Base-by-base conservation (phyloP, 192 early-diverging fungal genomes). In the Coemansia sp. region DNA sequence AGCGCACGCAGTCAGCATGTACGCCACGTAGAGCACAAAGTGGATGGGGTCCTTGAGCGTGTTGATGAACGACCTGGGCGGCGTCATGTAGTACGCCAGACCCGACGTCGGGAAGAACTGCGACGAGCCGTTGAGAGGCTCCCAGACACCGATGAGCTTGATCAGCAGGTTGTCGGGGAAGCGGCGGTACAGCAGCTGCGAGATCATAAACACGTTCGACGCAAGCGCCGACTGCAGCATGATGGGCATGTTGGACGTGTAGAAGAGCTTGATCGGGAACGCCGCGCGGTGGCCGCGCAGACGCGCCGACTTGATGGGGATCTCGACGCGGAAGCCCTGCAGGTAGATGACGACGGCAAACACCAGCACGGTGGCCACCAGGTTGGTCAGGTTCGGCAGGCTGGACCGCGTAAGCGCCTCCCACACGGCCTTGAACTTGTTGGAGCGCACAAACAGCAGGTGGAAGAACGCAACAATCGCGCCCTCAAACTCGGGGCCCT, bases 241-340 rank as follows among this genome's bases (percentile, higher is more conserved):
- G 67, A 99, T 97, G 42, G 97, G 93, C 97, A 99, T 98, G 82
- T 98, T 99, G 60, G 94, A 97, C 28, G 97, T 99, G 84, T 99
- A 99, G 79, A 99, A 98, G 36, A 99, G 80, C 85, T 99, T 99
- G 86, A 99, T 84, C 45, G 97, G 97, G 81, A 95, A 99, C 52
- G 93, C 83, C 22, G 95, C 94, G 60, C 91, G 91, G 74, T 99
- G 97, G 37, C 97, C 97, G 76, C 95, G 93, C 78, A 89, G 84
- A 36, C 85, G 79, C 53, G 87, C 90, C 20, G 95, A 97, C 75
- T 95, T 98, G 72, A 99, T 88, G 28, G 97, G 95, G 49, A 99
- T 90, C 81, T 99, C 97, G 46, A 99, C 92, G 55, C 95, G 89
- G 93, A 98, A 99, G 30, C 95, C 95, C 77, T 99, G 97, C 58